Percentiles rank a stretch among this genome's conserved stretches.
phyloP scores from a whole-genome alignment of 257 asterid genomes.

The Apocynum venetum region DNA sequence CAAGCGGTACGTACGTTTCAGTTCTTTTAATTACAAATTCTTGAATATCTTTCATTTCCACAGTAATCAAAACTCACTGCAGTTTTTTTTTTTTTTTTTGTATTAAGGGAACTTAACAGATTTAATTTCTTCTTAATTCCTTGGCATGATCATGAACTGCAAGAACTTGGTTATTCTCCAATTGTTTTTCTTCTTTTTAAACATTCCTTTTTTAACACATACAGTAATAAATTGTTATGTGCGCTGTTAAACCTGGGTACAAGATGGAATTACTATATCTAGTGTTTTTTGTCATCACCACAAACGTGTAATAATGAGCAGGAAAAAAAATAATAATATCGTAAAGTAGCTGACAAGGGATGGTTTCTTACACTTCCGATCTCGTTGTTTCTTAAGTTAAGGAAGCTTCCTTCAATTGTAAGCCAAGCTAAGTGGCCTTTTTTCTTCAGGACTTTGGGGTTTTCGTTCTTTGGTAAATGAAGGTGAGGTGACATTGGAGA shows the following conservation, averaged over 20 bases:
- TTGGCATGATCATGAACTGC: too few relatives aligned
- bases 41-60: neutral
- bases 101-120: too few relatives aligned
- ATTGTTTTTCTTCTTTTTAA: too few relatives aligned
- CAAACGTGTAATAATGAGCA: neutral
- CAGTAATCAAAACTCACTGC: too few relatives aligned
- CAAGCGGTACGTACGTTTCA: conserved; percentile 47
- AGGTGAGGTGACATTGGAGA: neutral
- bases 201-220: too few relatives aligned
- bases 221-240: too few relatives aligned
- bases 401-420: conserved; percentile 15
- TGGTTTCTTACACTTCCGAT: neutral
- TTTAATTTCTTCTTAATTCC: too few relatives aligned
- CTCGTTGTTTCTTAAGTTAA: neutral
- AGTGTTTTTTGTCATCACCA: neutral
- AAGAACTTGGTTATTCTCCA: too few relatives aligned
- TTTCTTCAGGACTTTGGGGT: neutral
- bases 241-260: too few relatives aligned
- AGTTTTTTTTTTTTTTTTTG: too few relatives aligned
- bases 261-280: too few relatives aligned
- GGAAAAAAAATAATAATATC: neutral
- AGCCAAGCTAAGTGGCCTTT: neutral
- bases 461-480: neutral
- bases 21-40: neutral
- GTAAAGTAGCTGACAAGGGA: neutral